Evolutionary conservation across 768 basidiomycete species (phyloP), one percentile per base, ranked within the genome.

Genomic region (Rhizopogon roseolus): DNA sequence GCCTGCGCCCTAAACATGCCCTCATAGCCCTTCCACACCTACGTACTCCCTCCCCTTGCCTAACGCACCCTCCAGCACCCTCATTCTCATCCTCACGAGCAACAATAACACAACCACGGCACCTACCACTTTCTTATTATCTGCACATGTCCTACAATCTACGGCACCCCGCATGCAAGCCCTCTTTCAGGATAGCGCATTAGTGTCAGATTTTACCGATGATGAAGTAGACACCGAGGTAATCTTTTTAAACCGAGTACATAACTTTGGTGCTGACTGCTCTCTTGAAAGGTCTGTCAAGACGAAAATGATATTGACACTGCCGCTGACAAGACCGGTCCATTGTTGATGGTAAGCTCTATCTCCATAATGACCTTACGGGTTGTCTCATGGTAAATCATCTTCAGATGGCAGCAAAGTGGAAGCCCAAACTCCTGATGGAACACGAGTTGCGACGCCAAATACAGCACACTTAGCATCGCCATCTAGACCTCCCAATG

Each of bases 381-480:
- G 25, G 16, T 45, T 29, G 27, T 16, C 39, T 60, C 29, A 55
- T 61, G 5, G 62, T 48, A n/a, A 42, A n/a, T 50, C 37, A 46
- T 22, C 37, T 2, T 29, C 54, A 89, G 94, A 96, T 69, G 95
- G 93, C 7, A 86, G 88, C n/a, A 91, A 88, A 66, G 81, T 98
- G 8, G 93, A 94, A 64, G 97, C 95, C 1, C 92, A 97, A 66
- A 98, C 97, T 0, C 95, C 97, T 3, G 93, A 98, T 59, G 97
- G 97, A 1, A 98, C 95, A 0, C 83, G 93, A 14, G 85, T 99
- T 29, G 84, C 90, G 3, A 98, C 97, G 4, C 96, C 97, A 0
- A 87, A 77, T 52, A 79, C 81, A 2, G 60, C 67, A 2, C 65
- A 67, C 10, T 55, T 72, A 67, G 64, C 48, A 72, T 32, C 67